Conservation (phyloP, 2,329 filamentous ascomycete genomes). For the Fusarium albosuccineum region DNA sequence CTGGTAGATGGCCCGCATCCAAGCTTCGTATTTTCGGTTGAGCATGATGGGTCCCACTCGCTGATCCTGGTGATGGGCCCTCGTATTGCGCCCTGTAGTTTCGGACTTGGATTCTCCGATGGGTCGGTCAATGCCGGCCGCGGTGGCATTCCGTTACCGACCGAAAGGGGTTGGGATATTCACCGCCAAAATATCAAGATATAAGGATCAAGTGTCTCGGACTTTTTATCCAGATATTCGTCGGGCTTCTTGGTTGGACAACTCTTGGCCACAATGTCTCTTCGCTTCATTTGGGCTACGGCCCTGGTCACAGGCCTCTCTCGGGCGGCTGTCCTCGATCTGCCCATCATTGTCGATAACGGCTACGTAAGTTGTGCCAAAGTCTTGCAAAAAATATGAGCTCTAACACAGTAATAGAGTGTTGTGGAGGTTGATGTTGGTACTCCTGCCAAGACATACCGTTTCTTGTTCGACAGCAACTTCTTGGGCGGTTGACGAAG, state of each 20-base stretch:
- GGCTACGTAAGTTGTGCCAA: slow-evolving; percentile 21
- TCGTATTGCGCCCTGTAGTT: too few relatives aligned
- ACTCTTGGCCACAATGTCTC: not conserved
- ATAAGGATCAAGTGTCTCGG: too few relatives aligned
- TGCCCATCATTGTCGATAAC: slow-evolving; percentile 27
- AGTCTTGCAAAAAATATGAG: not conserved
- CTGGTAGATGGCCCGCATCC: too few relatives aligned
- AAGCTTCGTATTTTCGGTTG: too few relatives aligned
- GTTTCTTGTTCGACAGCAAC: slow-evolving; percentile 53
- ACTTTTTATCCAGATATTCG: too few relatives aligned
- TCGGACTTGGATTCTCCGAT: too few relatives aligned
- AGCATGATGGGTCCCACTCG: too few relatives aligned
- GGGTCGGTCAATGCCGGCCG: too few relatives aligned
- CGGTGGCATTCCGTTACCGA: too few relatives aligned
- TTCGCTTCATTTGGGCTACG: not conserved
- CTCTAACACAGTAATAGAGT: slow-evolving; percentile 7
- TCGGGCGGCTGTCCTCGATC: slow-evolving; percentile 19
- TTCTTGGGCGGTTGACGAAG: slow-evolving; percentile 49
- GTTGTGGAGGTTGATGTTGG: slow-evolving; percentile 36
- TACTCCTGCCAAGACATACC: slow-evolving; percentile 47
- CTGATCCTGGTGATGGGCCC: too few relatives aligned
- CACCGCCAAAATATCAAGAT: too few relatives aligned
- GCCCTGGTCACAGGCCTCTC: not conserved
- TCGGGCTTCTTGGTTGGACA: not conserved
- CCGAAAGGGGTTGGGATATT: too few relatives aligned